A percentile compares a stretch with the other conserved stretches of the same genome.
Conservation (phyloP, 192 early-diverging fungal genomes). For the Entomortierella beljakovae region DNA sequence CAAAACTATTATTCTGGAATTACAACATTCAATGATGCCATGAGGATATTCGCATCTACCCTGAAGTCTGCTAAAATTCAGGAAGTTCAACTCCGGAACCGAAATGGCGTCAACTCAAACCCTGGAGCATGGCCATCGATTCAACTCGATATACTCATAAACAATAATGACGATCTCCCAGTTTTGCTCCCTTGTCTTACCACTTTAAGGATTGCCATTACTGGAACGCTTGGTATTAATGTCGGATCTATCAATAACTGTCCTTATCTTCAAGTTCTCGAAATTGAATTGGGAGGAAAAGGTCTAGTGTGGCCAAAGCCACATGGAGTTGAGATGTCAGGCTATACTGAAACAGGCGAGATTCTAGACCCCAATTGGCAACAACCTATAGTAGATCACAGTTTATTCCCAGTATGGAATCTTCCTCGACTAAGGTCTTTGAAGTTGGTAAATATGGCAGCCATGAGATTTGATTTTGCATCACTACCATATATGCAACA, state of each 20-base stretch:
- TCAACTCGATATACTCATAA: too few species aligned
- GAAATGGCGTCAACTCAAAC: too few species aligned
- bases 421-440: background rate
- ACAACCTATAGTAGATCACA: background rate
- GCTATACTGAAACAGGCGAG: background rate
- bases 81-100: too few species aligned
- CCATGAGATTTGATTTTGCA: background rate
- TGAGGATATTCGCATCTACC: too few species aligned
- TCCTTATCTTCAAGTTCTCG: conserved; percentile 8
- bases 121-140: too few species aligned
- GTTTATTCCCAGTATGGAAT: conserved; percentile 6
- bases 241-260: conserved; percentile 15
- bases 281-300: conserved; percentile 1
- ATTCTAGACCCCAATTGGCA: background rate
- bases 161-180: background rate
- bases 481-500: background rate
- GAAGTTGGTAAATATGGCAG: background rate
- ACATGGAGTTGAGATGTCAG: background rate
- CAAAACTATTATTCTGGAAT: too few species aligned
- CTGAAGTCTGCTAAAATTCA: too few species aligned
- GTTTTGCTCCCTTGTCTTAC: background rate
- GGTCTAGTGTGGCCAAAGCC: background rate
- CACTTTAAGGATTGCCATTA: background rate
- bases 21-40: too few species aligned
- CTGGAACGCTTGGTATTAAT: background rate